Evolutionary conservation across 2,329 filamentous ascomycete species (phyloP).

Genomic region (Karstenula rhodostoma): DNA sequence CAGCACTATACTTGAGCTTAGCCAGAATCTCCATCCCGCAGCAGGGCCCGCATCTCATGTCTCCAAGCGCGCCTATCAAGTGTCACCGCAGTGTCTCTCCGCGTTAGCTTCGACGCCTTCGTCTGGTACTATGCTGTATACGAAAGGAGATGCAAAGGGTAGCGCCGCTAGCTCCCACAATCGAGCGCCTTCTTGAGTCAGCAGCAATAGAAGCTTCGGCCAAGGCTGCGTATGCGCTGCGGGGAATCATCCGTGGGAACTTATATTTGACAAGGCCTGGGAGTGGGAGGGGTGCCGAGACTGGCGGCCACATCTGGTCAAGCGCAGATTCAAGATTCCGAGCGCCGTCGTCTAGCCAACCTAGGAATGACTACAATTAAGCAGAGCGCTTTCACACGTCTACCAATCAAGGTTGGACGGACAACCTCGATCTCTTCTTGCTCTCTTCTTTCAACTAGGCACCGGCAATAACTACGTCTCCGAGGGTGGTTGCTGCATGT

Average conservation of each 20-base stretch:
- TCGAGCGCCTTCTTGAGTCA: background rate
- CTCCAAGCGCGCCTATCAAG: background rate
- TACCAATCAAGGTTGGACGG: background rate
- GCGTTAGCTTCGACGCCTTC: background rate
- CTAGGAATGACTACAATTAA: background rate
- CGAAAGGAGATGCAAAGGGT: background rate
- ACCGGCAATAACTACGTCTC: background rate
- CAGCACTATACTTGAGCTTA: background rate
- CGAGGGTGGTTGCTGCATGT: background rate
- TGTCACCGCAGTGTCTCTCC: background rate
- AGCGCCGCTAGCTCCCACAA: background rate
- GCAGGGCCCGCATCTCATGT: background rate
- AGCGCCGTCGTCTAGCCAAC: background rate
- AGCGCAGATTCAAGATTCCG: background rate
- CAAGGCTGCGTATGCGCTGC: background rate
- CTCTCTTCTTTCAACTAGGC: background rate
- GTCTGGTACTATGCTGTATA: background rate
- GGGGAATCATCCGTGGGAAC: background rate
- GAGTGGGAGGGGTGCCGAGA: constrained; percentile 3
- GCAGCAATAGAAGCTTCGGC: background rate
- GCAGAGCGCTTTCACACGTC: background rate
- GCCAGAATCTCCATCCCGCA: background rate
- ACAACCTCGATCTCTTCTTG: background rate
- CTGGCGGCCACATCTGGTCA: background rate
- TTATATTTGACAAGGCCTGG: background rate